Evolutionary conservation across 106 monocot species (phyloP).

Genomic region (Posidonia australis): DNA sequence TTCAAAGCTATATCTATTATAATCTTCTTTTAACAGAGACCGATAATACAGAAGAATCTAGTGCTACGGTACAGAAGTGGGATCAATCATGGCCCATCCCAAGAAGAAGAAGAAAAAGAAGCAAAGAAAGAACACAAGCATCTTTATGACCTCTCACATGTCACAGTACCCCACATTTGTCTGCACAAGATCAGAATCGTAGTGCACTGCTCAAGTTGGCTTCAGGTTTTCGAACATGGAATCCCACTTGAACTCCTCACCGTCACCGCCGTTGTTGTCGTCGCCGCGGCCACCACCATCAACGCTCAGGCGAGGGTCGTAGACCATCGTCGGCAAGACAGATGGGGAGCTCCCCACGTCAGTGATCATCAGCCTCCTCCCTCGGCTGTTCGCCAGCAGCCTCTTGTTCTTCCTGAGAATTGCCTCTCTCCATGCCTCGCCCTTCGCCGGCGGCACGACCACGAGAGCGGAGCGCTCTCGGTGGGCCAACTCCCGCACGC

Average conservation of each 20-base stretch:
- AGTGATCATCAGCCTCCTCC: constrained; percentile 18
- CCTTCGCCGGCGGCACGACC: background rate
- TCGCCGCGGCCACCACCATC: constrained; percentile 1
- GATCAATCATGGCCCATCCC: background rate
- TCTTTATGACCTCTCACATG: background rate
- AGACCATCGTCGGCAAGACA: background rate
- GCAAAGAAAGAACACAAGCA: background rate
- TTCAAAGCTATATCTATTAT: too few species aligned
- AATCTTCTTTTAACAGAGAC: too few species aligned
- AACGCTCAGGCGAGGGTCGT: background rate
- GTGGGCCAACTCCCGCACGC: background rate
- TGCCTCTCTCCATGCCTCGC: background rate
- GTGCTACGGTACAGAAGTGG: background rate
- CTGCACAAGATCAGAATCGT: background rate
- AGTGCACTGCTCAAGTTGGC: constrained; percentile 30
- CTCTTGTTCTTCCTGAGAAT: constrained; percentile 10
- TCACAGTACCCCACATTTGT: background rate
- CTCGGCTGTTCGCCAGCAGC: background rate
- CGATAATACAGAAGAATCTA: background rate
- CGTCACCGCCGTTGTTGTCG: background rate
- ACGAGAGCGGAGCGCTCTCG: constrained; percentile 6
- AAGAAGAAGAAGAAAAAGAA: background rate
- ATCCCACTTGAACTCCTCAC: constrained; percentile 51
- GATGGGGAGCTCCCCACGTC: background rate
- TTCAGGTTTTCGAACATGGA: constrained; percentile 57